Percentiles rank a stretch among this genome's conserved stretches.
These are phyloP conservation scores for Coniochaeta sp. DNA, from an alignment of 2,329 filamentous ascomycete species.

Conservation along the genomic window DNA sequence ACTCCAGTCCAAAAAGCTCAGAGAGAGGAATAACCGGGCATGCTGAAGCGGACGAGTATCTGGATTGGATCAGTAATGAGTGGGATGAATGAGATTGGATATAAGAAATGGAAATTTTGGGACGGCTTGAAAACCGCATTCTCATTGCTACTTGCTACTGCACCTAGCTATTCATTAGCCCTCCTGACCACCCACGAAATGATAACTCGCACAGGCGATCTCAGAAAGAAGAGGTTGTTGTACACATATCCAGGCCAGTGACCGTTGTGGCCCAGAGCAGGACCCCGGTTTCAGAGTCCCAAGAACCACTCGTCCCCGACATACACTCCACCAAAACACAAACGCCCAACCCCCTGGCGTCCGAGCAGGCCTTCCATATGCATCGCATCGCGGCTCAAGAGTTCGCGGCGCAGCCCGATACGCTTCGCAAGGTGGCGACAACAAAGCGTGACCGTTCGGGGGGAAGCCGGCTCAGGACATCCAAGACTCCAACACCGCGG, in stretches of 20 bases:
- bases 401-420: not conserved
- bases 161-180: not conserved
- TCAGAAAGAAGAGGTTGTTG: not conserved
- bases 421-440: no score
- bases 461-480: not conserved
- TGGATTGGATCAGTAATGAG: no score
- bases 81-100: no score
- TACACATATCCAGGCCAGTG: not conserved
- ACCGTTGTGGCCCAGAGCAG: not conserved
- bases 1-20: no score
- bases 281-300: not conserved
- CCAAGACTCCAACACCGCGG: not conserved
- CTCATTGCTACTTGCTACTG: not conserved
- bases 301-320: not conserved
- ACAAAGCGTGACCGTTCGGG: not conserved
- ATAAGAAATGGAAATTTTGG: no score
- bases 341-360: not conserved
- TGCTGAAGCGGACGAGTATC: no score
- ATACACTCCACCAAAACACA: not conserved
- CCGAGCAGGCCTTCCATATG: not conserved
- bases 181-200: not conserved
- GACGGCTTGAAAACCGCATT: not conserved
- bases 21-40: no score
- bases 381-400: not conserved
- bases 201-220: not conserved